Evolutionary conservation across 2,329 filamentous ascomycete species (phyloP).

Genomic region (Xylaria sp.): DNA sequence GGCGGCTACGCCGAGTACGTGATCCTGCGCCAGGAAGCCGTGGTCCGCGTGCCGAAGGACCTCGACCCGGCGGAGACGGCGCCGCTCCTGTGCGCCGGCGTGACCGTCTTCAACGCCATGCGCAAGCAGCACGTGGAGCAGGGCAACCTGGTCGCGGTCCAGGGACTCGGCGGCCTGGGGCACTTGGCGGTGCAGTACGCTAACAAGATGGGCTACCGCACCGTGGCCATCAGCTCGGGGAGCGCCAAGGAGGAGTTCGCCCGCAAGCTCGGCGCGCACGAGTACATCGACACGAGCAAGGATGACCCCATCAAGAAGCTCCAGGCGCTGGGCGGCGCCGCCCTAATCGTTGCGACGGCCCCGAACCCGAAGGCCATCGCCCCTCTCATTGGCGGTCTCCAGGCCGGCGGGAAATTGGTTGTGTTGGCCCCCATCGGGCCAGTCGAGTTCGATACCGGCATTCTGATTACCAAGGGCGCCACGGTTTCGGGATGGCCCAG

Average conservation of each 20-base stretch:
- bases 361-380: constrained; percentile 68
- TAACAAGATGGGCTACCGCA: constrained; percentile 78
- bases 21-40: constrained; percentile 69
- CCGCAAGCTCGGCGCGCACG: constrained; percentile 67
- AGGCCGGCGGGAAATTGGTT: constrained; percentile 66
- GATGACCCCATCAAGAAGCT: constrained; percentile 62
- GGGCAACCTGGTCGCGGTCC: constrained; percentile 66
- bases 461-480: constrained; percentile 62
- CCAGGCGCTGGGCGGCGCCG: constrained; percentile 69
- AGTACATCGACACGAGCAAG: constrained; percentile 68
- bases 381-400: constrained; percentile 65
- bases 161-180: constrained; percentile 80
- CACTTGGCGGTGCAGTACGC: constrained; percentile 83
- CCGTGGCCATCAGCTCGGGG: constrained; percentile 74
- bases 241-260: constrained; percentile 77
- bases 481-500: constrained; percentile 73
- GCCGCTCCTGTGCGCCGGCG: constrained; percentile 72
- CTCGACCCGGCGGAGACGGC: constrained; percentile 65
- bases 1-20: constrained; percentile 77
- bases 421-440: constrained; percentile 65
- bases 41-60: constrained; percentile 64
- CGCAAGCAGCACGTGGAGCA: constrained; percentile 65
- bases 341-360: constrained; percentile 71
- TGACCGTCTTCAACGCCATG: constrained; percentile 72
- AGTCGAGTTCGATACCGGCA: constrained; percentile 57